Base-by-base conservation (phyloP, 225 moss, liverwort and hornwort genomes). In the Straminergon stramineum region DNA sequence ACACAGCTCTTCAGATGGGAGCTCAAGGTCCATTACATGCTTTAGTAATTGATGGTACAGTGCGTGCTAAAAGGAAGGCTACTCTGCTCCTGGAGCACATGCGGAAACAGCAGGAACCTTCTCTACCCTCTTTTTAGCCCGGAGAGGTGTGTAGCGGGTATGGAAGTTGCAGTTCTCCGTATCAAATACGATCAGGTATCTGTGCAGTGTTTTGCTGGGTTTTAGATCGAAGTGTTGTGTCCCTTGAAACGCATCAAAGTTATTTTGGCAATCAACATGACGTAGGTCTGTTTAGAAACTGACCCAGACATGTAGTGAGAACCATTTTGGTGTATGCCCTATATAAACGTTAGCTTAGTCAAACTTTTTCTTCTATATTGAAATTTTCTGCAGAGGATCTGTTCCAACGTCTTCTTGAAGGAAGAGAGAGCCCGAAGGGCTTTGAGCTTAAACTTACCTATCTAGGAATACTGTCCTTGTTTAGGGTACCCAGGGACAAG, bases 1-100 rank as follows among this genome's bases (percentile, higher is more conserved):
- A 75, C 18, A 75, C 32, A 51, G 75, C 75, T 52, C 52, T 51
- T 75, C 51, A 75, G 32, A 32, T 75, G 75, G 75, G 75, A 75
- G 75, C 52, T 52, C 20, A 51, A 75, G 75, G 32, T 52, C 52
- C 75, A 13, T 32, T 75, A 32, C 20, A 75, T 51, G 51, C 51
- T 28, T 85, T 93, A 39, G 88, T 90, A 55, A 79, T 7, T 58
- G 86, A 93, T 84, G 93, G 93, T 56, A 90, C 90, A 10, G 48
- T 74, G 11, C 93, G 91, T 79, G 93, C 91, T 4, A 88, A 90
- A 67, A 93, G 93, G 37, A 93, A 93, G 88, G 91, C 91, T 75
- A 20, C 86, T 39, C 86, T 82, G 53, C 88, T 93, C 39, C 91
- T 93, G 71, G 91, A 91, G 18, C 88, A 91, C 10, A 91, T 93